Conservation (phyloP, 371 early-diverging fungal species). For the Mucor piriformis region DNA sequence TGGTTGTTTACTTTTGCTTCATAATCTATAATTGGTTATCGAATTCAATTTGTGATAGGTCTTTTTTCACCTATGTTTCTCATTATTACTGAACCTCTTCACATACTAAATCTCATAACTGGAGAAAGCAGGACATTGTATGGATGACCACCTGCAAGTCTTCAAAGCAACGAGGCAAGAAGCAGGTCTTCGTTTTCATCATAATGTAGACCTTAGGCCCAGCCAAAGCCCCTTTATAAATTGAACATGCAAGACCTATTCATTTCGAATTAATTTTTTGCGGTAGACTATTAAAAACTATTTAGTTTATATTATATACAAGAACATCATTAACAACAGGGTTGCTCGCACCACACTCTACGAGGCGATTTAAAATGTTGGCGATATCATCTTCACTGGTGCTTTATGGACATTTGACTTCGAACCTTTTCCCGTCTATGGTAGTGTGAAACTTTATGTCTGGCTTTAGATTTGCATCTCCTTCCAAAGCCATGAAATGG, state of each 20-base stretch:
- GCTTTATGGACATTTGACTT: constrained; percentile 9
- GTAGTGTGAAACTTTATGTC: constrained; percentile 6
- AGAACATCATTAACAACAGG: constrained; percentile 12
- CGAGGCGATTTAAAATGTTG: constrained; percentile 5
- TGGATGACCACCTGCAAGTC: constrained; percentile 7
- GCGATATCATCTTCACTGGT: constrained; percentile 7
- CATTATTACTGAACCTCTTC: constrained; percentile 10
- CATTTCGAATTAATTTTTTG: no score
- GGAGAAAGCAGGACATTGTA: constrained; percentile 1
- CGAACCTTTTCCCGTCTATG: background rate
- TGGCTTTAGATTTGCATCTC: constrained; percentile 1
- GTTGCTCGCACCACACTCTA: constrained; percentile 5
- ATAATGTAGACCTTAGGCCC: constrained; percentile 11
- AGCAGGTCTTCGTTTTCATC: constrained; percentile 8
- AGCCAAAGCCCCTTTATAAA: constrained; percentile 4
- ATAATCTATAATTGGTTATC: background rate
- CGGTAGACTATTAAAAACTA: no score
- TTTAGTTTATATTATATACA: constrained; percentile 4
- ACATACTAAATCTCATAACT: constrained; percentile 10
- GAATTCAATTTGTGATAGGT: constrained; percentile 4
- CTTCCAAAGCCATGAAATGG: constrained; percentile 13
- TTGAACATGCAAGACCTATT: no score
- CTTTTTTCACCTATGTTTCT: constrained; percentile 8
- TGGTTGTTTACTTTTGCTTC: no score
- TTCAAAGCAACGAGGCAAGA: constrained; percentile 12